Base-by-base conservation (phyloP, 441 rosid genomes). In the Pelargonium australe region DNA sequence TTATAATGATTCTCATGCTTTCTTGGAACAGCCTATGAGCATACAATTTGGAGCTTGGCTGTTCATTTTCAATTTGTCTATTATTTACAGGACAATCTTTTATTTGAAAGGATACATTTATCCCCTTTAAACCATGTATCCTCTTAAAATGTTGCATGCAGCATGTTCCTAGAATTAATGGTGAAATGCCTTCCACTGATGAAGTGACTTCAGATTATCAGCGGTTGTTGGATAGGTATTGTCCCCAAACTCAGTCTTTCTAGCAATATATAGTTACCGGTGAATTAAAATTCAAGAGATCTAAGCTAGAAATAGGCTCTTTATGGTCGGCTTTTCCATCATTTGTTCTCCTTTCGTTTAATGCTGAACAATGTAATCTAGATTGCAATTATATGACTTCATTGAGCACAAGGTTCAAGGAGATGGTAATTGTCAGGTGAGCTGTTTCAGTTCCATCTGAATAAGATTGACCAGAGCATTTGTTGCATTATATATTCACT, bases 141-240 rank as follows among this genome's bases (percentile, higher is more conserved):
- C 45, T 63, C 20, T 13, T 34, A 45, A 20, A 19, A 40, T 70
- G 4, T 65, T 61, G 9, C 69, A 44, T 78, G 76, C 76, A 88
- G 94, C 88, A 88, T 75, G 77, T 88, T 69, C 94, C 91, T 0
- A 85, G 85, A 80, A 82, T 83, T 63, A 88, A 88, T 65, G 89
- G 94, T 19, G 89, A 88, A 63, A 88, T 85, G 78, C 94, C 94
- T 70, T 86, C 94, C 3, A 72, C 74, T 66, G 88, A 86, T 71
- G 94, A 86, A 79, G 94, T 83, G 60, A 78, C 84, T 80, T 84
- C 94, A 68, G 94, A 86, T 83, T 89, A 88, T 75, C 89, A 86
- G 75, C 81, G 94, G 75, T 77, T 88, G 75, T 77, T 75, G 16
- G 76, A 77, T 73, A 85, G 91, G 94, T 86, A 66, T 67, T 45